A percentile compares a stretch with the other conserved stretches of the same genome.
Evolutionary conservation across 306 rosid species (phyloP).

Genomic region (Prunus fruticosa): DNA sequence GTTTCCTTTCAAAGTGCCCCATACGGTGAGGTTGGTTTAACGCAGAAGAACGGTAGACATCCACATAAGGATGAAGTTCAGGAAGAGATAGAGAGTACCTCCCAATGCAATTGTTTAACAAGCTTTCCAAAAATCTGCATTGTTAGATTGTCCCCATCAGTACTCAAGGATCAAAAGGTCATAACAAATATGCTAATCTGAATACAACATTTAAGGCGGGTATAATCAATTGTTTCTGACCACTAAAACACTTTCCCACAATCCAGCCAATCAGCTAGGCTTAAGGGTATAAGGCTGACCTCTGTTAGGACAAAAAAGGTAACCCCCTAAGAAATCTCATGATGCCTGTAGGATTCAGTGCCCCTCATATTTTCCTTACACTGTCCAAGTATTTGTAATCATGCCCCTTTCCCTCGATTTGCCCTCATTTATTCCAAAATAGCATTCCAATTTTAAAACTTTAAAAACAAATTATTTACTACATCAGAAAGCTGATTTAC

Average conservation of each 20-base stretch:
- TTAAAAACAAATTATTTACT: not conserved
- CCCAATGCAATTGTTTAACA: conserved; percentile 27
- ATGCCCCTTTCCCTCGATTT: not conserved
- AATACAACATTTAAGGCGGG: not conserved
- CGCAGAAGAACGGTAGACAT: conserved; percentile 20
- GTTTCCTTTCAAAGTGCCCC: conserved; percentile 24
- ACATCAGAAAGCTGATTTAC: not conserved
- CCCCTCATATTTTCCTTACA: not conserved
- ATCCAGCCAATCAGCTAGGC: not conserved
- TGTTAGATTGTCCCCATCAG: conserved; percentile 11
- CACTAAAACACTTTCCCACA: not conserved
- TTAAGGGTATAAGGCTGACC: not conserved
- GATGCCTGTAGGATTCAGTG: not conserved
- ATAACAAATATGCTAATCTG: not conserved
- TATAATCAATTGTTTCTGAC: not conserved
- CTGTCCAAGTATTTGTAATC: not conserved
- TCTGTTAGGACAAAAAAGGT: not conserved
- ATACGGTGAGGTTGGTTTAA: conserved; percentile 20
- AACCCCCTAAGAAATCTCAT: not conserved
- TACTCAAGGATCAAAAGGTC: not conserved
- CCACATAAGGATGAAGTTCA: conserved; percentile 30
- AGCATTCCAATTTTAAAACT: not conserved
- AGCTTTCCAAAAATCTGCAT: conserved; percentile 37
- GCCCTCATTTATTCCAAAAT: not conserved
- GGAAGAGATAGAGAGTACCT: conserved; percentile 30